Evolutionary conservation across 495 filamentous ascomycete genomes (phyloP).

Genomic region (Eremomyces bilateralis): DNA sequence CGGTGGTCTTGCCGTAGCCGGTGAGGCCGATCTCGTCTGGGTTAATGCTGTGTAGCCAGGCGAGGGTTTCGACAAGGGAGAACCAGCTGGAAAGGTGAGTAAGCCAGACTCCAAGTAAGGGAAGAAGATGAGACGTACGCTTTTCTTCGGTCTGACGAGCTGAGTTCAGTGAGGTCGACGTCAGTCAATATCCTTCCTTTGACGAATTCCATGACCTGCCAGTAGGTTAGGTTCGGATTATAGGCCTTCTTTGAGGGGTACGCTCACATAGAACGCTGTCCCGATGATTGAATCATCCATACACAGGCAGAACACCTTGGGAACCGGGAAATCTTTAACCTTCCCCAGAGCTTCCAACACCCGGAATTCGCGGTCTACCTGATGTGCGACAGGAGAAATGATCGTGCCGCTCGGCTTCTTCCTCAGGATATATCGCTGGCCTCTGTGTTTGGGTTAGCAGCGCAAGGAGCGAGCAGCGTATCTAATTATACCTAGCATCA

Average conservation of each 20-base stretch:
- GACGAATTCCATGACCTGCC: slow-evolving; percentile 13
- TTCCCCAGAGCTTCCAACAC: slow-evolving; percentile 7
- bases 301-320: slow-evolving; percentile 9
- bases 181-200: slow-evolving; percentile 11
- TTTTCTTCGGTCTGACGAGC: slow-evolving; percentile 5
- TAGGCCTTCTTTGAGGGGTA: slow-evolving; percentile 9
- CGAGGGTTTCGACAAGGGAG: slow-evolving; percentile 10
- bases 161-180: slow-evolving; percentile 4
- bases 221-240: slow-evolving; percentile 10
- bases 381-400: slow-evolving; percentile 10
- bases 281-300: slow-evolving; percentile 6
- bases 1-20: slow-evolving; percentile 10
- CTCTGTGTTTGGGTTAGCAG: background rate
- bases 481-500: slow-evolving; percentile 3
- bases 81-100: slow-evolving; percentile 4
- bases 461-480: too few species aligned
- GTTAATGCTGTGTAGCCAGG: slow-evolving; percentile 10
- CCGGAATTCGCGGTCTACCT: slow-evolving; percentile 9
- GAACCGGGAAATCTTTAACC: slow-evolving; percentile 10
- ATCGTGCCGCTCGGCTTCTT: slow-evolving; percentile 10
- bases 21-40: slow-evolving; percentile 8
- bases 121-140: slow-evolving; percentile 1
- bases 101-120: background rate
- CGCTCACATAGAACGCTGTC: slow-evolving; percentile 10
- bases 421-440: slow-evolving; percentile 6